Conservation (phyloP, 352 stramenopile species). For the Globisporangium canariense region DNA sequence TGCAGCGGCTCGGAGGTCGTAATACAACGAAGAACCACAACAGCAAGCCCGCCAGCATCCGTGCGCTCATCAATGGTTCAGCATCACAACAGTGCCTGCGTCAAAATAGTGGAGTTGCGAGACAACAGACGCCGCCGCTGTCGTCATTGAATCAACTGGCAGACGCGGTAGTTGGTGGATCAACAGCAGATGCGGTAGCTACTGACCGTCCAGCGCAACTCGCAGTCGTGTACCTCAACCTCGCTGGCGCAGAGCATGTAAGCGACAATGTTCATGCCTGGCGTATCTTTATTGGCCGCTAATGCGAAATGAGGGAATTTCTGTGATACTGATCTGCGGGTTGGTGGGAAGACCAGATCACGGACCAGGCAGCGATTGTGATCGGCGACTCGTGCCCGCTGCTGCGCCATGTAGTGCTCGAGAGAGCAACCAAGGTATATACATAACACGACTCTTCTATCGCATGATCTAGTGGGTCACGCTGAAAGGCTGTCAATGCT, state of each 20-base stretch:
- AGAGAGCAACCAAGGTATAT: constrained; percentile 11
- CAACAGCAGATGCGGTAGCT: neutral
- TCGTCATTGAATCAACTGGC: constrained; percentile 12
- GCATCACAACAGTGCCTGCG: neutral
- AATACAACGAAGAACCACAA: neutral
- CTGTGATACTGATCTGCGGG: neutral
- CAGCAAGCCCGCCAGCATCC: neutral
- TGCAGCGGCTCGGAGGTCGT: constrained; percentile 31
- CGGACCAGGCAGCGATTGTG: constrained; percentile 13
- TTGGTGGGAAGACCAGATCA: constrained; percentile 17
- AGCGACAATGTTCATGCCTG: neutral
- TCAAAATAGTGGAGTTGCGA: constrained; percentile 20
- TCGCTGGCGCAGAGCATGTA: constrained; percentile 57
- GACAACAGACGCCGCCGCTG: neutral
- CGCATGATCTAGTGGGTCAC: too few relatives aligned
- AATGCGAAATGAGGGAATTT: neutral
- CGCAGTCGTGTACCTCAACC: constrained; percentile 32
- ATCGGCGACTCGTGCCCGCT: constrained; percentile 16
- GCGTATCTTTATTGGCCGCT: neutral
- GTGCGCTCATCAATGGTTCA: neutral
- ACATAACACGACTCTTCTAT: too few relatives aligned
- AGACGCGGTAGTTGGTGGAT: neutral
- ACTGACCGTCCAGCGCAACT: neutral
- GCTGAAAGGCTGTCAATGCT: too few relatives aligned
- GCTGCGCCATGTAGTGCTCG: constrained; percentile 12